A percentile compares a stretch with the other conserved stretches of the same genome.
Evolutionary conservation across 2,329 filamentous ascomycete species (phyloP).

Genomic region (Aspergillus melleus): DNA sequence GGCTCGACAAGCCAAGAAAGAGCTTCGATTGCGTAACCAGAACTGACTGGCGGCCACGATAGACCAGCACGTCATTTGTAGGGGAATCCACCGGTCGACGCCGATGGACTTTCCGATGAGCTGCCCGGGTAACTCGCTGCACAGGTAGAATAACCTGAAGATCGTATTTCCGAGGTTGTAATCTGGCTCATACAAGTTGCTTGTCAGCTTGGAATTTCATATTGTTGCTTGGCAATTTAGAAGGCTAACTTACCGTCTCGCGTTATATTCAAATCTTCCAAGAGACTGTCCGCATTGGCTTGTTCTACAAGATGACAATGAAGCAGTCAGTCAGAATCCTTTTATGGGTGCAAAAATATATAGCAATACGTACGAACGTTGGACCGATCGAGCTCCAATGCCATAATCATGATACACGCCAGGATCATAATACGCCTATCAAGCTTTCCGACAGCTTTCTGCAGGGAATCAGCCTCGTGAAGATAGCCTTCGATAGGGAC

Average conservation of each 20-base stretch:
- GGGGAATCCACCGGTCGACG: constrained; percentile 57
- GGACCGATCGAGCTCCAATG: constrained; percentile 59
- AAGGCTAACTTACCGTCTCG: constrained; percentile 21
- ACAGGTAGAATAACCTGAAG: constrained; percentile 54
- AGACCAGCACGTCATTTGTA: constrained; percentile 49
- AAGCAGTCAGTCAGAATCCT: constrained; percentile 11
- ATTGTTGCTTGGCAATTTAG: background rate
- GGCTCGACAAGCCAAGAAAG: constrained; percentile 42
- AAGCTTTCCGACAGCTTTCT: constrained; percentile 18
- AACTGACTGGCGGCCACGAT: constrained; percentile 44
- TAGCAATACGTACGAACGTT: constrained; percentile 49
- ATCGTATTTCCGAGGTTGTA: constrained; percentile 53
- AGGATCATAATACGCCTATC: constrained; percentile 26
- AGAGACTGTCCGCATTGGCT: constrained; percentile 59
- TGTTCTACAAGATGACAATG: constrained; percentile 31
- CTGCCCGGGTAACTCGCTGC: constrained; percentile 58
- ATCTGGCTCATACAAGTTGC: constrained; percentile 5
- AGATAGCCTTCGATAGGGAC: background rate
- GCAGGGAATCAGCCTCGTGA: background rate
- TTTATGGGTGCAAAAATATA: constrained; percentile 37
- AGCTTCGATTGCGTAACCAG: constrained; percentile 44
- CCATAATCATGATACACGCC: constrained; percentile 59
- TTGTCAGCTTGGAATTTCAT: background rate
- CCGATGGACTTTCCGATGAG: constrained; percentile 56
- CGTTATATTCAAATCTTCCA: constrained; percentile 37